Conservation (phyloP, 2,329 filamentous ascomycete species). For the Talaromyces sp. region DNA sequence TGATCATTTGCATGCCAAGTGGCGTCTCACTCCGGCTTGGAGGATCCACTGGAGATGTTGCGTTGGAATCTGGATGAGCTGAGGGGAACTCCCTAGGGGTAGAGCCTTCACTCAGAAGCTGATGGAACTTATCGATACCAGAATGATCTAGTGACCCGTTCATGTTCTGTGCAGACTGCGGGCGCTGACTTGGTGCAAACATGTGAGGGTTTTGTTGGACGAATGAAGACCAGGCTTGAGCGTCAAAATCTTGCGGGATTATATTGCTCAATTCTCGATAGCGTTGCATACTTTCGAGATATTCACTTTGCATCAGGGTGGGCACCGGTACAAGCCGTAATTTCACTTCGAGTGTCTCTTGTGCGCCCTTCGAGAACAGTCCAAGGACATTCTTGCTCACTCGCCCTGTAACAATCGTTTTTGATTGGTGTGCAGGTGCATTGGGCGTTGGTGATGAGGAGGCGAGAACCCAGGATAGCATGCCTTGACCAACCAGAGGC, state of each 20-base stretch:
- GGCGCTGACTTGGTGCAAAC: slow-evolving; percentile 25
- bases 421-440: slow-evolving; percentile 57
- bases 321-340: slow-evolving; percentile 77
- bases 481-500: slow-evolving; percentile 89
- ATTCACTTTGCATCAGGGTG: slow-evolving; percentile 59
- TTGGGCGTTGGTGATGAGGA: slow-evolving; percentile 55
- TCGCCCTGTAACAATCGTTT: slow-evolving; percentile 74
- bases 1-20: slow-evolving; percentile 25
- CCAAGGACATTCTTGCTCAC: slow-evolving; percentile 83
- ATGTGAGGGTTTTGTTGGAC: slow-evolving; percentile 64
- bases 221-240: slow-evolving; percentile 73
- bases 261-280: slow-evolving; percentile 57
- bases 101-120: slow-evolving; percentile 43
- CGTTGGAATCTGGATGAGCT: slow-evolving; percentile 36
- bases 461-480: slow-evolving; percentile 79
- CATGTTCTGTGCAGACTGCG: slow-evolving; percentile 26
- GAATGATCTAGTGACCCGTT: slow-evolving; percentile 39
- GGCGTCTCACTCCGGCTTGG: slow-evolving; percentile 39
- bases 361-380: slow-evolving; percentile 72
- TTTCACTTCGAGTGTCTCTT: slow-evolving; percentile 89
- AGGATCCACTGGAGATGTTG: slow-evolving; percentile 34
- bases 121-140: slow-evolving; percentile 45
- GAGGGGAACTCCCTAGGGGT: slow-evolving; percentile 40
- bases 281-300: slow-evolving; percentile 58
- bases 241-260: slow-evolving; percentile 61